phyloP scores from a whole-genome alignment of 2,329 filamentous ascomycete genomes.

The Grosmannia clavigera region DNA sequence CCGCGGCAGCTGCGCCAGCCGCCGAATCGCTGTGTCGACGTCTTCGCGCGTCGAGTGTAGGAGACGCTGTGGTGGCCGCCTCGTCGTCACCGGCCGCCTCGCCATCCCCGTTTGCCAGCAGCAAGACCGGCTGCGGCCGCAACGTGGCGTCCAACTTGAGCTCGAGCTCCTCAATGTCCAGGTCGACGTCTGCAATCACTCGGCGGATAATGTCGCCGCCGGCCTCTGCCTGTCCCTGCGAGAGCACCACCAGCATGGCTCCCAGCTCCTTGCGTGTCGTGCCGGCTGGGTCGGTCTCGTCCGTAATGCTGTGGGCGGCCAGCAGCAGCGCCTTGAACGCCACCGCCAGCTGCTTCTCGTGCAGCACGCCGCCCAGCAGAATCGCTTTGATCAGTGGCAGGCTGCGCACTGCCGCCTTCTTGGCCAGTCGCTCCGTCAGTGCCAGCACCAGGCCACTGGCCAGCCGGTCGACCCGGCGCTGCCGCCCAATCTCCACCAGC shows the following conservation, averaged over 20 bases:
- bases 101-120: constrained; percentile 23
- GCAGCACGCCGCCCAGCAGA: constrained; percentile 46
- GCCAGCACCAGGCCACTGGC: constrained; percentile 60
- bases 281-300: constrained; percentile 39
- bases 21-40: constrained; percentile 20
- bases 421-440: constrained; percentile 47
- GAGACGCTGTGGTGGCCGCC: not conserved
- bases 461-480: constrained; percentile 58
- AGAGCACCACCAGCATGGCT: constrained; percentile 53
- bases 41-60: not conserved
- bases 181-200: constrained; percentile 52
- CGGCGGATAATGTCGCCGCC: constrained; percentile 53
- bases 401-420: constrained; percentile 43
- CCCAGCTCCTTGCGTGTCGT: constrained; percentile 51
- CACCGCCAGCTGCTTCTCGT: constrained; percentile 49
- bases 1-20: constrained; percentile 19
- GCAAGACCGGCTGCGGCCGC: constrained; percentile 35
- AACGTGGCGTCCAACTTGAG: constrained; percentile 61
- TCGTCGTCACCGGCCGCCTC: constrained; percentile 22
- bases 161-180: constrained; percentile 65
- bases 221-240: constrained; percentile 43
- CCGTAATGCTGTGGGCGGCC: constrained; percentile 44
- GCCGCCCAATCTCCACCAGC: constrained; percentile 48
- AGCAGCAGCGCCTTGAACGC: constrained; percentile 54
- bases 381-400: constrained; percentile 50